Evolutionary conservation across 805 yeast genomes (phyloP).

Genomic region (Wilhelminamyces savonicus): DNA sequence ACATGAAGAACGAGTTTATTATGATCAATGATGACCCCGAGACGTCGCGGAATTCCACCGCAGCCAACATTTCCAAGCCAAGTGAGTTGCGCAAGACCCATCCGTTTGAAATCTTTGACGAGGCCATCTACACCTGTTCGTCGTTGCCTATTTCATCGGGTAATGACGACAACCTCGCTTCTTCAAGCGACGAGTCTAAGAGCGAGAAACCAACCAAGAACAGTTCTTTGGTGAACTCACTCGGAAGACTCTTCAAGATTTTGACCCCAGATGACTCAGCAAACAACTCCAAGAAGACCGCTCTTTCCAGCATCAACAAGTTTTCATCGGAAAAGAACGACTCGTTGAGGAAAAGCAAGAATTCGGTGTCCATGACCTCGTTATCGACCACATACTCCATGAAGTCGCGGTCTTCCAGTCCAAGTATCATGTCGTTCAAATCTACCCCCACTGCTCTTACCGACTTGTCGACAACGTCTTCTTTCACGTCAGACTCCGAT

Average conservation of each 20-base stretch:
- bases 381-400: slow-evolving; percentile 24
- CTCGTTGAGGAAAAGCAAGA: slow-evolving; percentile 10
- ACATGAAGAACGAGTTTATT: slow-evolving; percentile 15
- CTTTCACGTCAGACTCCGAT: slow-evolving; percentile 24
- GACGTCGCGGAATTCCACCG: slow-evolving; percentile 7
- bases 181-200: slow-evolving; percentile 2
- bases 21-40: not conserved
- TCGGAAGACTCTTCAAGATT: slow-evolving; percentile 30
- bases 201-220: slow-evolving; percentile 4
- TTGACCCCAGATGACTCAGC: slow-evolving; percentile 25
- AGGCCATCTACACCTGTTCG: slow-evolving; percentile 45
- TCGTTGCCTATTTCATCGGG: slow-evolving; percentile 12
- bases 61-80: slow-evolving; percentile 12
- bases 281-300: slow-evolving; percentile 3
- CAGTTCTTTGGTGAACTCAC: slow-evolving; percentile 22
- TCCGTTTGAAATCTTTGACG: slow-evolving; percentile 62
- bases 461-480: slow-evolving; percentile 26
- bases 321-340: slow-evolving; percentile 1
- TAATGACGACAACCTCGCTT: slow-evolving; percentile 1
- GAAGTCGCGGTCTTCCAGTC: slow-evolving; percentile 30
- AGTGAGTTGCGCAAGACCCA: slow-evolving; percentile 44
- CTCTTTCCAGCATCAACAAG: slow-evolving; percentile 4
- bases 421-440: slow-evolving; percentile 30
- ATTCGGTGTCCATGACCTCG: slow-evolving; percentile 31
- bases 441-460: slow-evolving; percentile 32